phyloP scores from a whole-genome alignment of 192 early-diverging fungal species.

The Mortierella claussenii region DNA sequence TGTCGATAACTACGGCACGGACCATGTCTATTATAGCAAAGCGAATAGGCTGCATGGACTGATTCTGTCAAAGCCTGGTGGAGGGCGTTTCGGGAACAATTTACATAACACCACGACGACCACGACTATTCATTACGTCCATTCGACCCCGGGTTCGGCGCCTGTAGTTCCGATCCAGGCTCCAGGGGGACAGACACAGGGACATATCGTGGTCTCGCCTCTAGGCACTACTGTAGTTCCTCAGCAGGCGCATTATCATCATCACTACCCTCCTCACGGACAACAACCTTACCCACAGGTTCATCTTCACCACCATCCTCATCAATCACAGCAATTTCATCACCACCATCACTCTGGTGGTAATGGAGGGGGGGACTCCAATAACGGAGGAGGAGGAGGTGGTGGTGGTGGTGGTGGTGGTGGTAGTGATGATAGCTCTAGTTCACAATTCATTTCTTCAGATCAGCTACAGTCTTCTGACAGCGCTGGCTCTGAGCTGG shows the following conservation, averaged over 20 bases:
- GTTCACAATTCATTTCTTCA: too few relatives aligned
- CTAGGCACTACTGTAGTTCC: neutral
- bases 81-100: neutral
- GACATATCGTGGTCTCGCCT: too few relatives aligned
- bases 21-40: neutral
- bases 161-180: too few relatives aligned
- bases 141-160: too few relatives aligned
- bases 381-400: too few relatives aligned
- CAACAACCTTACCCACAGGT: neutral
- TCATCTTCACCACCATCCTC: constrained; percentile 2
- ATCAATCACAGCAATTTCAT: neutral
- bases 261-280: neutral
- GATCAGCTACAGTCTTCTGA: too few relatives aligned
- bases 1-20: neutral
- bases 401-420: too few relatives aligned
- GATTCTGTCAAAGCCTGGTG: neutral
- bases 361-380: neutral
- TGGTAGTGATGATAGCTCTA: too few relatives aligned
- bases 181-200: too few relatives aligned
- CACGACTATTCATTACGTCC: neutral
- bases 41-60: neutral
- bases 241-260: neutral
- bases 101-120: neutral
- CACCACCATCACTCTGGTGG: neutral
- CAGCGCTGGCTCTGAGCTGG: too few relatives aligned